These are phyloP conservation scores for Pichia gijzeniarum DNA, from an alignment of 805 yeast genomes.

Conservation along the genomic window DNA sequence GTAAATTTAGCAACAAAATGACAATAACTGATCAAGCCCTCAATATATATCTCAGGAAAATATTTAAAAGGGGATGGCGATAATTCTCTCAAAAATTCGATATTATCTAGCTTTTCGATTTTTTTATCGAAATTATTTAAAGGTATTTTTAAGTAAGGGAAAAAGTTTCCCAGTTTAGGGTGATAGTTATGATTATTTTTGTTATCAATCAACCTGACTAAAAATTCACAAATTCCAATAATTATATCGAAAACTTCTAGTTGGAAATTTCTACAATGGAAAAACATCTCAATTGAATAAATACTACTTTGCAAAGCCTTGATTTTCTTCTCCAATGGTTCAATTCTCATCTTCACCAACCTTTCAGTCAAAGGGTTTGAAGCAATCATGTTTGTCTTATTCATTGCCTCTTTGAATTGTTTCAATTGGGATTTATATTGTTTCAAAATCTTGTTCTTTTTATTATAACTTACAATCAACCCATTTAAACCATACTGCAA, in stretches of 20 bases:
- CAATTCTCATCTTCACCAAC: conserved; percentile 24
- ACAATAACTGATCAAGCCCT: conserved; percentile 71
- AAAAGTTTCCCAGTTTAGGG: conserved; percentile 18
- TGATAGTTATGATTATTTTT: conserved; percentile 49
- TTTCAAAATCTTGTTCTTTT: conserved; percentile 42
- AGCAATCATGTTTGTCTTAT: conserved; percentile 11
- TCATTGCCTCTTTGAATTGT: conserved; percentile 37
- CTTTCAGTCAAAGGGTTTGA: conserved; percentile 27
- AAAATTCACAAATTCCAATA: conserved; percentile 67
- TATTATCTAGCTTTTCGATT: conserved; percentile 66
- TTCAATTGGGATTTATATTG: conserved; percentile 50
- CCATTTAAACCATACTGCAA: conserved; percentile 90
- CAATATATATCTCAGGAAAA: conserved; percentile 80
- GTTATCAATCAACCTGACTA: conserved; percentile 70
- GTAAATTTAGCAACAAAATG: conserved; percentile 52
- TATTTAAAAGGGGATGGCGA: conserved; percentile 75
- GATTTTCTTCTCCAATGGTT: conserved; percentile 30
- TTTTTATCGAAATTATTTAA: conserved; percentile 53
- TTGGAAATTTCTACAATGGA: conserved; percentile 51
- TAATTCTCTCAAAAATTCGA: conserved; percentile 57
- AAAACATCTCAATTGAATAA: conserved; percentile 57
- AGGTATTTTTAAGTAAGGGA: conserved; percentile 41
- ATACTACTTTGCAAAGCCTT: conserved; percentile 37
- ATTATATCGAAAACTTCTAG: conserved; percentile 68
- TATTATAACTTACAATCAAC: conserved; percentile 48